Conservation (phyloP, 2,329 filamentous ascomycete genomes). For the Fusarium sp. region DNA sequence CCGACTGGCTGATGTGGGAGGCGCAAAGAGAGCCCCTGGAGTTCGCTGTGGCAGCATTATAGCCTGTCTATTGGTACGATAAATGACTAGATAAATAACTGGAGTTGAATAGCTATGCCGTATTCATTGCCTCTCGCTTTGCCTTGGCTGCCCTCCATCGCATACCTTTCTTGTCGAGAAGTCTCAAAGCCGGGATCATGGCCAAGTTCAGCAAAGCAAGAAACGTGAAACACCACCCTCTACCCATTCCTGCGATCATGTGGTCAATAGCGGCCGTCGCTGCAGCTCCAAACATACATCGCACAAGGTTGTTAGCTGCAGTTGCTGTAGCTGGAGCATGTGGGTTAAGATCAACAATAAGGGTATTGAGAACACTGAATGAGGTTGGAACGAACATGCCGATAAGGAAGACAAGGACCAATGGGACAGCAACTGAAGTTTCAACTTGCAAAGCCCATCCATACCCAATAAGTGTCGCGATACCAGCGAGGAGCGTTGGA, state of each 20-base stretch:
- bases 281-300: conserved; percentile 70
- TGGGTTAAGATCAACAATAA: conserved; percentile 72
- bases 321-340: conserved; percentile 69
- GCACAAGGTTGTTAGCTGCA: conserved; percentile 71
- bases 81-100: conserved; percentile 7
- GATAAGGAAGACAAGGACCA: conserved; percentile 67
- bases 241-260: conserved; percentile 66
- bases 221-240: conserved; percentile 72
- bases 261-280: conserved; percentile 68
- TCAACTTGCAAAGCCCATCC: conserved; percentile 66
- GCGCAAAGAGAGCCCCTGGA: conserved; percentile 75
- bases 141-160: conserved; percentile 62
- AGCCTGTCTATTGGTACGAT: conserved; percentile 30
- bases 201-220: conserved; percentile 62
- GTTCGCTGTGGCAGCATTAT: conserved; percentile 71
- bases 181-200: conserved; percentile 60
- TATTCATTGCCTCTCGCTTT: conserved; percentile 47
- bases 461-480: conserved; percentile 63
- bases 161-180: conserved; percentile 61
- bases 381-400: conserved; percentile 68
- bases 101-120: neutral
- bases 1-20: conserved; percentile 98
- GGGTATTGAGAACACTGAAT: conserved; percentile 71
- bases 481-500: conserved; percentile 64
- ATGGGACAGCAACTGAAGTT: conserved; percentile 62